Conservation (phyloP, 176 grass and related monocot species). For the Oryza longistaminata region DNA sequence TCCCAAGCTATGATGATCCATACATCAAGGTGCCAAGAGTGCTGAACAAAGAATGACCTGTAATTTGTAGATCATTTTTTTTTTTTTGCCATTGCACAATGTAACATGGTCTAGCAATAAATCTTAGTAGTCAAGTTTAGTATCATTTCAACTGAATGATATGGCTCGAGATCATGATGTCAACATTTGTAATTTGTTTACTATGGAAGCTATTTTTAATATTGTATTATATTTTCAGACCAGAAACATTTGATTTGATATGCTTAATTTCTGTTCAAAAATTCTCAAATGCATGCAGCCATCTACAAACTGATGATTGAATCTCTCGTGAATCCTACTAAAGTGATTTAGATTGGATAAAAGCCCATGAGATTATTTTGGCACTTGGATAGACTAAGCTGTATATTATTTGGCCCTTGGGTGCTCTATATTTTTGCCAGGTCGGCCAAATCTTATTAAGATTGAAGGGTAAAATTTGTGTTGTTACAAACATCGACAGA, state of each 20-base stretch:
- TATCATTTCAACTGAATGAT: not conserved
- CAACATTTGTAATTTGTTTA: not conserved
- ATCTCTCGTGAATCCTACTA: too few relatives aligned
- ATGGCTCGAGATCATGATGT: not conserved
- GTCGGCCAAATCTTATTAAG: too few relatives aligned
- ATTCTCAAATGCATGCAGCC: too few relatives aligned
- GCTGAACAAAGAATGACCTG: conserved; percentile 71
- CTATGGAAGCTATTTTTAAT: not conserved
- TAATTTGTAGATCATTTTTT: conserved; percentile 8
- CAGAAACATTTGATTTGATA: not conserved
- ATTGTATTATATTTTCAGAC: not conserved
- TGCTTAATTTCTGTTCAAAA: not conserved
- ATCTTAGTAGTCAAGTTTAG: not conserved
- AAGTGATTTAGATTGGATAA: too few relatives aligned
- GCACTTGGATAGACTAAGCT: too few relatives aligned
- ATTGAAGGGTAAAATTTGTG: too few relatives aligned
- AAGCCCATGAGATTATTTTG: too few relatives aligned
- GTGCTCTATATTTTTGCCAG: too few relatives aligned
- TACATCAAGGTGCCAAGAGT: conserved; percentile 91
- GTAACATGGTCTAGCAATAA: not conserved
- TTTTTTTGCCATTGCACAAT: not conserved
- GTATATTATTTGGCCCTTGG: too few relatives aligned
- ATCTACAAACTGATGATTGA: too few relatives aligned
- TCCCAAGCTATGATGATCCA: conserved; percentile 75
- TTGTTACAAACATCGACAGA: too few relatives aligned